Conservation (phyloP, 1,284 basidiomycete genomes). For the Boletus mariae region DNA sequence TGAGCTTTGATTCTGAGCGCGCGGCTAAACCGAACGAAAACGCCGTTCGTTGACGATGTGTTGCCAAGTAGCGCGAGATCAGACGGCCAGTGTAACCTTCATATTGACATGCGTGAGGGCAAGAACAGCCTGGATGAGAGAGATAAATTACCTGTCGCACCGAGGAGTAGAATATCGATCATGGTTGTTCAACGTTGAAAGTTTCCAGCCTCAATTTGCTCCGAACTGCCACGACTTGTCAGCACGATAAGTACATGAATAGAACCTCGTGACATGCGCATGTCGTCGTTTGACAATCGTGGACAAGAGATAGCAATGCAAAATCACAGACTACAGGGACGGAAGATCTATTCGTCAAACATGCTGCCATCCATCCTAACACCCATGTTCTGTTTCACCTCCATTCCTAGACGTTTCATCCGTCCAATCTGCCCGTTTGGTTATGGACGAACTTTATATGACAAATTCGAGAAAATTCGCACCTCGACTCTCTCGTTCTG, state of each 20-base stretch:
- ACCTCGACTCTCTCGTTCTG: constrained; percentile 81
- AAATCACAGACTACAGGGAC: neutral
- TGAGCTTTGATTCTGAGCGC: constrained; percentile 55
- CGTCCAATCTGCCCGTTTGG: constrained; percentile 54
- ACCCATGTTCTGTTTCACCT: constrained; percentile 74
- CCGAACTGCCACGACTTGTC: neutral
- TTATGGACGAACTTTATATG: neutral
- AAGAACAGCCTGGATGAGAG: constrained; percentile 3
- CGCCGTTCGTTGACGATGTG: constrained; percentile 54
- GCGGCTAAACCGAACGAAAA: constrained; percentile 63
- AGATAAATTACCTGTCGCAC: constrained; percentile 48
- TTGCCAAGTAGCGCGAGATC: constrained; percentile 55
- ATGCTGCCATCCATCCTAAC: constrained; percentile 71
- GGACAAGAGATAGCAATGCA: neutral
- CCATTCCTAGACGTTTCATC: constrained; percentile 82
- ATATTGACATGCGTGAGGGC: constrained; percentile 5
- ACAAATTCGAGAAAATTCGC: constrained; percentile 6
- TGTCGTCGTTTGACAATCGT: constrained; percentile 6
- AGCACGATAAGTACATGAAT: constrained; percentile 3
- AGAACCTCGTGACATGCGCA: constrained; percentile 16
- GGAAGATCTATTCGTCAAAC: constrained; percentile 40
- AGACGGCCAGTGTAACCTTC: constrained; percentile 63
- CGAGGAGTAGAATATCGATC: constrained; percentile 58
- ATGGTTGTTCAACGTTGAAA: constrained; percentile 20
- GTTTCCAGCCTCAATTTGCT: neutral